These are phyloP conservation scores for Leccinellum albellum DNA, from an alignment of 768 basidiomycete genomes.

Conservation along the genomic window DNA sequence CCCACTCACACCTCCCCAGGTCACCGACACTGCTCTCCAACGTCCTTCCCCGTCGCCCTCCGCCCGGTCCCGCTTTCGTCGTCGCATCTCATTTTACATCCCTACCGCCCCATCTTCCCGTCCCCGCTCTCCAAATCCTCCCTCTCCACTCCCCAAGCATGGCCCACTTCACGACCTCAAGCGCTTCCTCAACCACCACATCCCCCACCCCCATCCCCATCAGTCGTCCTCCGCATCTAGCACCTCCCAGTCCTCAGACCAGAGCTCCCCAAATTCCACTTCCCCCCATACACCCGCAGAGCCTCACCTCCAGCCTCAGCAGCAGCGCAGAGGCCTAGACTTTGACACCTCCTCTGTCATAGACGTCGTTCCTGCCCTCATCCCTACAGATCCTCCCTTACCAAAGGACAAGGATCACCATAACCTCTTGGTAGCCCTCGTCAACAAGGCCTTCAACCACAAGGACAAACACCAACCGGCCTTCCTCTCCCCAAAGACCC, in stretches of 20 bases:
- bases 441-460: constrained; percentile 34
- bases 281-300: constrained; percentile 27
- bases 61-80: constrained; percentile 27
- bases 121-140: background rate
- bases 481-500: constrained; percentile 22
- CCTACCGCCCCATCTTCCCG: constrained; percentile 5
- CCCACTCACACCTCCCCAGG: background rate
- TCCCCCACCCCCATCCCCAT: constrained; percentile 49
- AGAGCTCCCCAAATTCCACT: constrained; percentile 25
- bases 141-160: constrained; percentile 30
- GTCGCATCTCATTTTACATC: constrained; percentile 28
- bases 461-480: constrained; percentile 14
- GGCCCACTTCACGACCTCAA: constrained; percentile 90
- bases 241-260: constrained; percentile 26
- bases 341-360: constrained; percentile 35
- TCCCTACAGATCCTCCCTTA: constrained; percentile 11
- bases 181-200: constrained; percentile 91
- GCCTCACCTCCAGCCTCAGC: constrained; percentile 32
- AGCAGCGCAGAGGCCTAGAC: constrained; percentile 33
- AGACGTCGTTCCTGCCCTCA: constrained; percentile 30
- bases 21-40: background rate
- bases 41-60: constrained; percentile 1
- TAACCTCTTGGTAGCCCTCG: constrained; percentile 30
- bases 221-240: constrained; percentile 21
- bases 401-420: constrained; percentile 27